These are phyloP conservation scores for Hibiscus trionum DNA, from an alignment of 345 rosid genomes.

Conservation along the genomic window DNA sequence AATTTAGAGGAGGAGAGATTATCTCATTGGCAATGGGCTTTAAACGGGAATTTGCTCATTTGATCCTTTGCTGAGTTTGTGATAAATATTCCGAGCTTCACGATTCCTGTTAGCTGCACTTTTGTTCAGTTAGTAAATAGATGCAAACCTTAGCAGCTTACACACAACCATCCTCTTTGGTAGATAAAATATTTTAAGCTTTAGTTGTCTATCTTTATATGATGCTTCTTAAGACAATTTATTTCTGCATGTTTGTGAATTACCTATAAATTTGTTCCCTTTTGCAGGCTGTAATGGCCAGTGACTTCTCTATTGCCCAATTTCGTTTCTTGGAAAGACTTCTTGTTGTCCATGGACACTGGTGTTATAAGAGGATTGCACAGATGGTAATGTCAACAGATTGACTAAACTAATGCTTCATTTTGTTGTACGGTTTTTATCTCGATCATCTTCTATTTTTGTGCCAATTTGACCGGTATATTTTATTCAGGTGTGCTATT, in stretches of 20 bases:
- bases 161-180: no score
- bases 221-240: background rate
- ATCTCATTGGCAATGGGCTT: background rate
- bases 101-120: no score
- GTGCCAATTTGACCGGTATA: slow-evolving; percentile 8
- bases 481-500: slow-evolving; percentile 78
- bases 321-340: slow-evolving; percentile 92
- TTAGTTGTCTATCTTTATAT: background rate
- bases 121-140: no score
- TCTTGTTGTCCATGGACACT: slow-evolving; percentile 96
- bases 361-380: slow-evolving; percentile 98
- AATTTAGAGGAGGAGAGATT: background rate
- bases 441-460: slow-evolving; percentile 1
- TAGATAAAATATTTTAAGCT: background rate
- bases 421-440: slow-evolving; percentile 8
- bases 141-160: no score
- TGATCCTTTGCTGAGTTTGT: background rate
- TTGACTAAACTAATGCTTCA: background rate
- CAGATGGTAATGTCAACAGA: slow-evolving; percentile 62
- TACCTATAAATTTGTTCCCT: background rate
- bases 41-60: background rate
- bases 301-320: slow-evolving; percentile 93
- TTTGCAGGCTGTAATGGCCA: slow-evolving; percentile 97
- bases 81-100: background rate
- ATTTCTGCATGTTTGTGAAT: background rate